A percentile compares a stretch with the other conserved stretches of the same genome.
Evolutionary conservation across 164 flowering plant species (phyloP).

Genomic region (Houttuynia cordata): DNA sequence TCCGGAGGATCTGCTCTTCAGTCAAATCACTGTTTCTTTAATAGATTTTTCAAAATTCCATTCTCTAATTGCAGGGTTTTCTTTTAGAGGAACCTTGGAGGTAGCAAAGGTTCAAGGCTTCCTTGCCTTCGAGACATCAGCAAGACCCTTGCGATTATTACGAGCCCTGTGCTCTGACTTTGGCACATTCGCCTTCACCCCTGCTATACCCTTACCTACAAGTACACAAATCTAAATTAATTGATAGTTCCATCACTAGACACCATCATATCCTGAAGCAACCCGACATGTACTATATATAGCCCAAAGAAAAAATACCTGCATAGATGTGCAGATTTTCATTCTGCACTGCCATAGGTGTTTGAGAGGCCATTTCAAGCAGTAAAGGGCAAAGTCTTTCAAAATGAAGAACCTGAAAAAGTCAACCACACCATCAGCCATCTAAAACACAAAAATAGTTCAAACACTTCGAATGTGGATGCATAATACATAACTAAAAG

Average conservation of each 20-base stretch:
- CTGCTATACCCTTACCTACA: conserved; percentile 8
- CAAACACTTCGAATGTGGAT: too few relatives aligned
- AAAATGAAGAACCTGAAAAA: too few relatives aligned
- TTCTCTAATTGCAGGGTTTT: conserved; percentile 2
- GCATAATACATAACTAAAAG: too few relatives aligned
- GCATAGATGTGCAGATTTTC: conserved; percentile 5
- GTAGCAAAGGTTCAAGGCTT: not conserved
- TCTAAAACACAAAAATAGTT: too few relatives aligned
- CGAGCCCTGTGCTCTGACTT: conserved; percentile 9
- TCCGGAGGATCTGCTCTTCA: conserved; percentile 4
- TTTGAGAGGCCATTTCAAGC: conserved; percentile 8
- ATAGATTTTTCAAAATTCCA: not conserved
- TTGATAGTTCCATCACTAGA: not conserved
- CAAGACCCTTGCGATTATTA: conserved; percentile 9
- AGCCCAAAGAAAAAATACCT: conserved; percentile 2
- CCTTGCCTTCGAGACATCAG: conserved; percentile 10
- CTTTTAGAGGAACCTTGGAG: conserved; percentile 2
- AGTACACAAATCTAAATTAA: not conserved
- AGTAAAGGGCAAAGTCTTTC: too few relatives aligned
- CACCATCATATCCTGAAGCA: not conserved
- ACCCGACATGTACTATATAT: too few relatives aligned
- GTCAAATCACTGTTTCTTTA: not conserved
- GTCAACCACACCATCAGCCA: too few relatives aligned
- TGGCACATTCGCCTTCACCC: conserved; percentile 5
- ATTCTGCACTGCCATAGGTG: conserved; percentile 9